Conservation (phyloP, 257 asterid genomes). For the Cinchona pubescens region DNA sequence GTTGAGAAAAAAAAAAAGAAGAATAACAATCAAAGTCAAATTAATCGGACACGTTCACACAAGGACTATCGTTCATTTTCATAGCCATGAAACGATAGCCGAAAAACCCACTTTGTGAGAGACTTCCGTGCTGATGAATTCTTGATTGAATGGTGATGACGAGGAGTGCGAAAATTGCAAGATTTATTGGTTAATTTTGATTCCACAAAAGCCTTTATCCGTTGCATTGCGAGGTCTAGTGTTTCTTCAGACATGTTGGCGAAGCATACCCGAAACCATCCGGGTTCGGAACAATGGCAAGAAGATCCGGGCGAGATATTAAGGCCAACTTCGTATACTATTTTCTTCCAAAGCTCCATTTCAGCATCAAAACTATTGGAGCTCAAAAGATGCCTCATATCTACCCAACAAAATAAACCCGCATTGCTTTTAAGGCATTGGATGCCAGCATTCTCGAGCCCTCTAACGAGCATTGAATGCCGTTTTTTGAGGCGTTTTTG, state of each 20-base stretch:
- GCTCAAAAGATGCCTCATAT: conserved; percentile 64
- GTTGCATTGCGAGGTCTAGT: conserved; percentile 49
- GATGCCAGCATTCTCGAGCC: conserved; percentile 49
- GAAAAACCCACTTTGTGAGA: conserved; percentile 66
- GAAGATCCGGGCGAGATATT: conserved; percentile 87
- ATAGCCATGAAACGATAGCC: conserved; percentile 52
- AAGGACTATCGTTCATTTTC: conserved; percentile 56
- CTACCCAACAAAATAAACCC: conserved; percentile 82
- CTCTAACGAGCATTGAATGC: conserved; percentile 52
- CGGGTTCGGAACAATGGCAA: conserved; percentile 77
- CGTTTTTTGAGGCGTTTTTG: conserved; percentile 50
- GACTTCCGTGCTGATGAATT: conserved; percentile 43
- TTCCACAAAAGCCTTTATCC: conserved; percentile 44
- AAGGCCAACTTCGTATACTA: conserved; percentile 72
- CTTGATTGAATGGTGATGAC: conserved; percentile 24
- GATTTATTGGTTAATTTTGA: conserved; percentile 16
- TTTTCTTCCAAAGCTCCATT: conserved; percentile 73
- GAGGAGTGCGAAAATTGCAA: neutral
- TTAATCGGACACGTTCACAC: conserved; percentile 6
- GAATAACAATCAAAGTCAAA: neutral
- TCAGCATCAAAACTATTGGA: conserved; percentile 53
- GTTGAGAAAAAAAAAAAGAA: conserved; percentile 29
- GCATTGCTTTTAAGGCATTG: conserved; percentile 61
- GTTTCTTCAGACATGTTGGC: conserved; percentile 82
- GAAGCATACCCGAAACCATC: conserved; percentile 81